Percentiles rank a stretch among this genome's conserved stretches.
phyloP scores from a whole-genome alignment of 2,329 filamentous ascomycete genomes.

The Monilinia fructigena region DNA sequence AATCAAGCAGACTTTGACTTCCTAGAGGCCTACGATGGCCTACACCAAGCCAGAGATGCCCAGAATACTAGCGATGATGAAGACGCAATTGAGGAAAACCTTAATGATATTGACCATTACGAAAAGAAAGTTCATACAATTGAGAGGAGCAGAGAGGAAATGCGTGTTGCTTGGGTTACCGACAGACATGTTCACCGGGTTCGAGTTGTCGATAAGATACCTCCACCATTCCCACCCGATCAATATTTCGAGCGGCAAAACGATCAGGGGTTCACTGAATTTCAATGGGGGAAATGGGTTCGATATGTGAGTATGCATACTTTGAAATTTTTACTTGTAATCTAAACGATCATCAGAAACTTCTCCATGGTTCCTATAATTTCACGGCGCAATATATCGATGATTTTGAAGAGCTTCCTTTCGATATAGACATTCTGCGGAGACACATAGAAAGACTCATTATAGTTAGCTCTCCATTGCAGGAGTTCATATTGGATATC shows the following conservation, averaged over 20 bases:
- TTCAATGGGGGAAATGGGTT: constrained; percentile 41
- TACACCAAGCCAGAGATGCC: constrained; percentile 23
- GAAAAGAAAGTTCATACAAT: constrained; percentile 32
- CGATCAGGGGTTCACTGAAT: constrained; percentile 32
- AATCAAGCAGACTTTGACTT: constrained; percentile 42
- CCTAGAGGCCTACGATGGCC: constrained; percentile 39
- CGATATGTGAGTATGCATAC: constrained; percentile 27
- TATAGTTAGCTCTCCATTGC: constrained; percentile 42
- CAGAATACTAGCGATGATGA: constrained; percentile 23
- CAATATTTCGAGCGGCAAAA: constrained; percentile 34
- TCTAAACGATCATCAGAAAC: constrained; percentile 33
- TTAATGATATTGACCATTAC: constrained; percentile 24
- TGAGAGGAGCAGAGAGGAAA: constrained; percentile 38
- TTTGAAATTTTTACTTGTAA: not conserved
- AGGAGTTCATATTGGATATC: constrained; percentile 41
- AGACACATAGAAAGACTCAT: constrained; percentile 42
- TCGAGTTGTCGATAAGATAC: constrained; percentile 31
- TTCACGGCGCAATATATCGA: constrained; percentile 44
- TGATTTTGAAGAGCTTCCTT: constrained; percentile 32
- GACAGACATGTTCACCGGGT: constrained; percentile 42
- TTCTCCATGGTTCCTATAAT: constrained; percentile 36
- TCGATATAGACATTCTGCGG: constrained; percentile 35
- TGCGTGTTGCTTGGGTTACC: constrained; percentile 42
- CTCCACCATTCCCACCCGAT: constrained; percentile 30
- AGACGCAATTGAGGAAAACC: constrained; percentile 26